Evolutionary conservation across 768 basidiomycete genomes (phyloP).

Genomic region (Collybia sordida): DNA sequence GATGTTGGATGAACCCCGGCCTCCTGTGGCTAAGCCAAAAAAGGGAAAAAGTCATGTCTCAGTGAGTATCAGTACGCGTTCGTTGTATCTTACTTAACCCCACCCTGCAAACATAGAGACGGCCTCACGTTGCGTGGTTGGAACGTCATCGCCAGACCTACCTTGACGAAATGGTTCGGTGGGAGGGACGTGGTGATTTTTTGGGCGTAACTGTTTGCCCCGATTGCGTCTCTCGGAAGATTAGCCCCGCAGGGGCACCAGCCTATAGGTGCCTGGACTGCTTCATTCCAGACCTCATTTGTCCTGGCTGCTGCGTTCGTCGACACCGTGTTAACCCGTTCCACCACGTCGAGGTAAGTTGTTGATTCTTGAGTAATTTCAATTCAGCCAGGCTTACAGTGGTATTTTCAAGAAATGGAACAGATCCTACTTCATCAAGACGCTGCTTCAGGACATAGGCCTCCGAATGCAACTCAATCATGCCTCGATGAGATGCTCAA

Average conservation of each 20-base stretch:
- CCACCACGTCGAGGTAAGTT: neutral
- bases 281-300: constrained; percentile 3
- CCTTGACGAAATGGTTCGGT: constrained; percentile 12
- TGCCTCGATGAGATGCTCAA: neutral
- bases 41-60: no score
- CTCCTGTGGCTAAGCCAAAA: no score
- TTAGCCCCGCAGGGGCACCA: neutral
- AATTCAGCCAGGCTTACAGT: neutral
- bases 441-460: neutral
- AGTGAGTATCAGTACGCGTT: no score
- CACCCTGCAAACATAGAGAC: no score
- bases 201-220: neutral
- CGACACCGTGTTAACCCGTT: neutral
- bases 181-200: constrained; percentile 9
- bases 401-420: constrained; percentile 1
- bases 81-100: no score
- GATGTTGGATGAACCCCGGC: neutral
- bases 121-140: no score
- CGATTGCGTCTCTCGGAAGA: constrained; percentile 9
- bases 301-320: constrained; percentile 6
- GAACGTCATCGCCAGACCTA: constrained; percentile 5
- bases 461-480: constrained; percentile 1
- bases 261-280: constrained; percentile 9
- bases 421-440: neutral
- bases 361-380: neutral